Conservation (phyloP, 176 grass and related monocot genomes). For the Ensete glaucum region DNA sequence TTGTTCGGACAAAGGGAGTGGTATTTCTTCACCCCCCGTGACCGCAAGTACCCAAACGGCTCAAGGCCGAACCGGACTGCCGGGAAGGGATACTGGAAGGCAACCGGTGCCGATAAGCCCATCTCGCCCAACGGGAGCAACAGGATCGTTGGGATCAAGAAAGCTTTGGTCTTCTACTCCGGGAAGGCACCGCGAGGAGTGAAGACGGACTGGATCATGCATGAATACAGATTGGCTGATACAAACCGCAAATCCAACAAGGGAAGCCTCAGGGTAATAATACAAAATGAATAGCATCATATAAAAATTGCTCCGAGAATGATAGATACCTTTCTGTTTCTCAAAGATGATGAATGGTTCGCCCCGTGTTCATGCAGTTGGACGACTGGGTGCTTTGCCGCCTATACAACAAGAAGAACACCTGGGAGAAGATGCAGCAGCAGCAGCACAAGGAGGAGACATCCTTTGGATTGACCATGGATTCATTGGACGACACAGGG, state of each 20-base stretch:
- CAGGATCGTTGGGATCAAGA: conserved; percentile 47
- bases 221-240: conserved; percentile 60
- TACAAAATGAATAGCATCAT: not conserved
- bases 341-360: not conserved
- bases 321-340: not conserved
- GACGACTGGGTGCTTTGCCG: conserved; percentile 81
- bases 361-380: conserved; percentile 33
- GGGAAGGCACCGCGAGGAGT: conserved; percentile 50
- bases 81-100: conserved; percentile 66
- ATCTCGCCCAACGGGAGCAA: conserved; percentile 19
- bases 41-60: conserved; percentile 85
- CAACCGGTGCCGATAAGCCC: conserved; percentile 74
- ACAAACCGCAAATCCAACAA: conserved; percentile 24
- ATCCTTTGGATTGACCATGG: conserved; percentile 2
- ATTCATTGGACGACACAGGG: conserved; percentile 35
- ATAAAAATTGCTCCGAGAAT: not conserved
- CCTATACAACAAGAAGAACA: conserved; percentile 75
- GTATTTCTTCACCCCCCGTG: conserved; percentile 89
- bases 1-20: conserved; percentile 67
- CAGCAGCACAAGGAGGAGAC: conserved; percentile 17
- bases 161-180: conserved; percentile 73
- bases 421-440: conserved; percentile 58
- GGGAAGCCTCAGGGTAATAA: conserved; percentile 40
- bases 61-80: conserved; percentile 57
- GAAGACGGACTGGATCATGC: conserved; percentile 97